Percentiles rank a stretch among this genome's conserved stretches.
phyloP scores from a whole-genome alignment of 2,329 filamentous ascomycete species.

The Arthroderma sp. region DNA sequence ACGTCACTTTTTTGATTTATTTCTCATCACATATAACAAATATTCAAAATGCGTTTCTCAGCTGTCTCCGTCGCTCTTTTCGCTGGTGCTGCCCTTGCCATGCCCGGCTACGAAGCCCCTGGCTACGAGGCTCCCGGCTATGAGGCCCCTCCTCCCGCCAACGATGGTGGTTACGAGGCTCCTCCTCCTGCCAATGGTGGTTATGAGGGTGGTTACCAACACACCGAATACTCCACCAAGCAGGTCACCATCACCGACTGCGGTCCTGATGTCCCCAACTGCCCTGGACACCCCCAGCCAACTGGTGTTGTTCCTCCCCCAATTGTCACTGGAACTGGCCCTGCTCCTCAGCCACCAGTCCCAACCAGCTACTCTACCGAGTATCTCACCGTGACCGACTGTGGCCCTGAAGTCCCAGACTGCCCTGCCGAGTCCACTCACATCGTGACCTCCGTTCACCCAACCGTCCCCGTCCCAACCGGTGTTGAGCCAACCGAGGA shows the following conservation, averaged over 20 bases:
- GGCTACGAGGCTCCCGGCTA: slow-evolving; percentile 2
- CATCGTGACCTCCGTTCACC: slow-evolving; percentile 2
- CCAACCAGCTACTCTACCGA: slow-evolving; percentile 43
- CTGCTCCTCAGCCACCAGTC: slow-evolving; percentile 6
- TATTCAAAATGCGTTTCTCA: slow-evolving; percentile 33
- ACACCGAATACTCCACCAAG: slow-evolving; percentile 45
- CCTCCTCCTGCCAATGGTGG: too few species aligned
- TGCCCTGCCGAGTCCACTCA: slow-evolving; percentile 7
- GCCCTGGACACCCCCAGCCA: slow-evolving; percentile 24
- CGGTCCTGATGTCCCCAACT: slow-evolving; percentile 48
- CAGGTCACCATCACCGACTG: slow-evolving; percentile 51
- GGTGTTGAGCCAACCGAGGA: neutral
- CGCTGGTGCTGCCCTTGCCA: slow-evolving; percentile 28
- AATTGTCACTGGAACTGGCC: slow-evolving; percentile 15
- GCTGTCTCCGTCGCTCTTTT: slow-evolving; percentile 28
- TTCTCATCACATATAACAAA: slow-evolving; percentile 7
- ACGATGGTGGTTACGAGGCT: too few species aligned
- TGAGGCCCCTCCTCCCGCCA: too few species aligned
- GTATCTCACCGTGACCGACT: slow-evolving; percentile 50
- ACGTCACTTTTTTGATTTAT: slow-evolving; percentile 18
- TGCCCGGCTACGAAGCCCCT: slow-evolving; percentile 16
- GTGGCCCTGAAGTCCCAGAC: slow-evolving; percentile 39
- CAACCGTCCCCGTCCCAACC: slow-evolving; percentile 4
- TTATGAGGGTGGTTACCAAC: slow-evolving; percentile 3
- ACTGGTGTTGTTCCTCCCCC: slow-evolving; percentile 7